phyloP scores from a whole-genome alignment of 768 basidiomycete genomes.

The Mycena leptocephala region DNA sequence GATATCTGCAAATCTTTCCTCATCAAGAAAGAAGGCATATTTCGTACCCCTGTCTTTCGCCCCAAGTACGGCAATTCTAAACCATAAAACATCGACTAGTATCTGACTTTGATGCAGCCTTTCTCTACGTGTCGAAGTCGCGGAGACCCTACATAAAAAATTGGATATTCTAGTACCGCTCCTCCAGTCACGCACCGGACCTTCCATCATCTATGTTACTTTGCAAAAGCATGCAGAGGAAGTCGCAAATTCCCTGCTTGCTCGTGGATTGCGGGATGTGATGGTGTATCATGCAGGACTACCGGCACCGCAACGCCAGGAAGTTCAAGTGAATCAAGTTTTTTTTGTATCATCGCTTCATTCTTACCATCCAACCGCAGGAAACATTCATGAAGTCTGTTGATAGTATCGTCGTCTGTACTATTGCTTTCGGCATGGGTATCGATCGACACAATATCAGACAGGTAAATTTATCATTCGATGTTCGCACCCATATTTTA shows the following conservation, averaged over 20 bases:
- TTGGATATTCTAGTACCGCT: conserved; percentile 54
- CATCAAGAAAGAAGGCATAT: conserved; percentile 59
- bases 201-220: conserved; percentile 65
- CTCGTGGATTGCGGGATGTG: conserved; percentile 47
- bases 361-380: neutral
- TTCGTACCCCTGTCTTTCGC: conserved; percentile 61
- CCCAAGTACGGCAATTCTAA: conserved; percentile 53
- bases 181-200: conserved; percentile 54
- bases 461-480: conserved; percentile 43
- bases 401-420: conserved; percentile 58
- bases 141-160: conserved; percentile 51
- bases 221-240: conserved; percentile 59
- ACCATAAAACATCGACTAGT: neutral
- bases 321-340: conserved; percentile 45
- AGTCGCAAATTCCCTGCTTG: conserved; percentile 48
- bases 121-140: conserved; percentile 52
- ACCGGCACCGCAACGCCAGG: conserved; percentile 50
- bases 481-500: neutral
- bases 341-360: neutral
- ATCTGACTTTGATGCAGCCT: conserved; percentile 46
- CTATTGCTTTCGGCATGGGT: conserved; percentile 66
- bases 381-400: conserved; percentile 56
- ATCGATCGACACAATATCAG: conserved; percentile 59
- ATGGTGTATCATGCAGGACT: conserved; percentile 62
- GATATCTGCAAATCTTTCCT: conserved; percentile 63